Evolutionary conservation across 805 yeast species (phyloP).

Genomic region (Blastobotrys peoriensis): DNA sequence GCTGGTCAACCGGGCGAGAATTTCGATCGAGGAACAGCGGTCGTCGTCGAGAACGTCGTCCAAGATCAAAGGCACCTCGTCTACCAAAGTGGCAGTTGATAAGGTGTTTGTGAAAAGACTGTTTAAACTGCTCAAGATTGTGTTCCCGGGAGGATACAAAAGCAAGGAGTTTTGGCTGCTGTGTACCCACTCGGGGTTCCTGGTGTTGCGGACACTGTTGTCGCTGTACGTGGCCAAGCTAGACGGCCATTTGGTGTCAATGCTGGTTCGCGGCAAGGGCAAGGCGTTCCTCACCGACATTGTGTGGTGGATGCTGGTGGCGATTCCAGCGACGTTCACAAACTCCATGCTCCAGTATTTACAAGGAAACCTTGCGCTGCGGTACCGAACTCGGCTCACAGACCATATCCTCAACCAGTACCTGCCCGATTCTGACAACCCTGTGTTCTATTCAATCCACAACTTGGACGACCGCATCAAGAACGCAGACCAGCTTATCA

Average conservation of each 20-base stretch:
- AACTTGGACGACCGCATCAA: constrained; percentile 51
- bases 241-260: constrained; percentile 81
- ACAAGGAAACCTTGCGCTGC: constrained; percentile 33
- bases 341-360: constrained; percentile 53
- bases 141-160: constrained; percentile 29
- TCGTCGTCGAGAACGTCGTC: constrained; percentile 1
- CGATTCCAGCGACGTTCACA: constrained; percentile 78
- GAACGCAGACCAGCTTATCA: constrained; percentile 79
- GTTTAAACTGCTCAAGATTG: constrained; percentile 26
- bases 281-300: constrained; percentile 56
- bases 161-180: constrained; percentile 35
- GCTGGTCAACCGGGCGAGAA: constrained; percentile 17
- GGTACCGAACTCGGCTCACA: constrained; percentile 60
- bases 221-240: constrained; percentile 78
- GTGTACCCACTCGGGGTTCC: constrained; percentile 48
- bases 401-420: constrained; percentile 60
- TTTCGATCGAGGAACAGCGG: constrained; percentile 16
- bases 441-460: constrained; percentile 68
- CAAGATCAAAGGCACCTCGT: constrained; percentile 4
- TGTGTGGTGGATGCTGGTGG: constrained; percentile 73
- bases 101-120: constrained; percentile 25
- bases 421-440: constrained; percentile 56
- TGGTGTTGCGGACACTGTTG: constrained; percentile 62
- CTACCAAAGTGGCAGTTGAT: constrained; percentile 27
- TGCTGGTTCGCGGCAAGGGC: constrained; percentile 66